Evolutionary conservation across 2,329 filamentous ascomycete species (phyloP).

Genomic region (Aureobasidium subglaciale): DNA sequence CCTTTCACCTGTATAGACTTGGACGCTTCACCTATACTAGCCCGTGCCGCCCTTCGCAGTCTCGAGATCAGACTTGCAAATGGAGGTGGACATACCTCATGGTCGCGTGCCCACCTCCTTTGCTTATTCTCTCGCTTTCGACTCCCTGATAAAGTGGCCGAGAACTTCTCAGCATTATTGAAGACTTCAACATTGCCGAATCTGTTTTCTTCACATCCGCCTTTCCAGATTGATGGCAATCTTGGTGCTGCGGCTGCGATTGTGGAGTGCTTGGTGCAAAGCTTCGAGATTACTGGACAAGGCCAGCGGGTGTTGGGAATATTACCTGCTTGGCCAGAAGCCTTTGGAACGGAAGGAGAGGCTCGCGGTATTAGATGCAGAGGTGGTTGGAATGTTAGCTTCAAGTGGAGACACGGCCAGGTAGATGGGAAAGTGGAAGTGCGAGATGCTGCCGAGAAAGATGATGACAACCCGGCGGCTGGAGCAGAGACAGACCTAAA

Average conservation of each 20-base stretch:
- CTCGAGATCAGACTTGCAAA: neutral
- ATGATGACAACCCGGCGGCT: too few species aligned
- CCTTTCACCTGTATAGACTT: neutral
- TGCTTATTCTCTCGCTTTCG: neutral
- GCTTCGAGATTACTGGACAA: neutral
- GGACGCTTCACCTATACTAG: neutral
- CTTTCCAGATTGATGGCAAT: slow-evolving; percentile 7
- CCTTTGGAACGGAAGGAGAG: neutral
- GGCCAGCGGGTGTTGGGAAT: neutral
- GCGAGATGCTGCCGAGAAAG: neutral
- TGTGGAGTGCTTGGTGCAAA: neutral
- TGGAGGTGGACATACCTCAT: neutral
- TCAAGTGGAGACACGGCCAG: neutral
- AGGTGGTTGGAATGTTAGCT: neutral
- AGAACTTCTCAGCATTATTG: neutral
- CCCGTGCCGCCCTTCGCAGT: neutral
- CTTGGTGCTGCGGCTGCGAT: neutral
- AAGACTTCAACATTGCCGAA: neutral
- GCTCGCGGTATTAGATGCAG: neutral
- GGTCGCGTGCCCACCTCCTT: neutral
- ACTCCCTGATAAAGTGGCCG: neutral
- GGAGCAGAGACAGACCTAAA: neutral
- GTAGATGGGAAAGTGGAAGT: slow-evolving; percentile 16
- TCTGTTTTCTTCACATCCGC: neutral
- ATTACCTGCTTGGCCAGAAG: neutral